Evolutionary conservation across 2,329 filamentous ascomycete genomes (phyloP).

Genomic region (Fusarium sp.): DNA sequence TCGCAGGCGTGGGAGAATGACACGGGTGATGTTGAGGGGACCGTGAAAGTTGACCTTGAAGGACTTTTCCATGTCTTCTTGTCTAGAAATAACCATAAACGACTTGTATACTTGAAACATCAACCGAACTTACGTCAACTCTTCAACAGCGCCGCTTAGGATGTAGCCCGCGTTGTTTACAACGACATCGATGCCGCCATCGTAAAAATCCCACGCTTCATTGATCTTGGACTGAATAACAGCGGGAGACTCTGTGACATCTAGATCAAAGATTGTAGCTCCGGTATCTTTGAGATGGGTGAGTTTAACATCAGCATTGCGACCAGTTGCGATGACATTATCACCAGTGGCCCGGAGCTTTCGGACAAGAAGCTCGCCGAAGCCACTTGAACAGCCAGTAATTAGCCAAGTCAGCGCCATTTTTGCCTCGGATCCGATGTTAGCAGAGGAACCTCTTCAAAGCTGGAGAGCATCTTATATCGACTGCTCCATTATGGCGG

Average conservation of each 20-base stretch:
- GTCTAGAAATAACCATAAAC: conserved; percentile 18
- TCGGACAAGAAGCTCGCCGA: conserved; percentile 53
- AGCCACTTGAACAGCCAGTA: conserved; percentile 59
- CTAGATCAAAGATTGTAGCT: conserved; percentile 35
- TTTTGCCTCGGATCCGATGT: background rate
- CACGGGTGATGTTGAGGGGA: conserved; percentile 52
- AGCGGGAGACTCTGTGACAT: conserved; percentile 17
- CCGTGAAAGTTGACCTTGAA: conserved; percentile 55
- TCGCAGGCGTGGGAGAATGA: conserved; percentile 49
- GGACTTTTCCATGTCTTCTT: conserved; percentile 41
- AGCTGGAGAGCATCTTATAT: background rate
- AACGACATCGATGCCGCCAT: conserved; percentile 51
- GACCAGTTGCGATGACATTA: conserved; percentile 57
- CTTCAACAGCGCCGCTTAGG: conserved; percentile 41
- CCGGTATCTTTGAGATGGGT: conserved; percentile 47
- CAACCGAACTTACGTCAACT: conserved; percentile 34
- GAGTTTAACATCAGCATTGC: conserved; percentile 50
- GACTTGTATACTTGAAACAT: rapidly evolving
- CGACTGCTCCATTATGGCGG: background rate
- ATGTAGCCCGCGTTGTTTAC: conserved; percentile 56
- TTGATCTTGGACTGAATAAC: conserved; percentile 28
- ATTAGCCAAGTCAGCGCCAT: conserved; percentile 53
- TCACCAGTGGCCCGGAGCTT: conserved; percentile 54
- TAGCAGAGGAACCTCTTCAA: background rate
- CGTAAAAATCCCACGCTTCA: conserved; percentile 31